Base-by-base conservation (phyloP, 2,329 filamentous ascomycete genomes). In the Tympanopsis confertula region DNA sequence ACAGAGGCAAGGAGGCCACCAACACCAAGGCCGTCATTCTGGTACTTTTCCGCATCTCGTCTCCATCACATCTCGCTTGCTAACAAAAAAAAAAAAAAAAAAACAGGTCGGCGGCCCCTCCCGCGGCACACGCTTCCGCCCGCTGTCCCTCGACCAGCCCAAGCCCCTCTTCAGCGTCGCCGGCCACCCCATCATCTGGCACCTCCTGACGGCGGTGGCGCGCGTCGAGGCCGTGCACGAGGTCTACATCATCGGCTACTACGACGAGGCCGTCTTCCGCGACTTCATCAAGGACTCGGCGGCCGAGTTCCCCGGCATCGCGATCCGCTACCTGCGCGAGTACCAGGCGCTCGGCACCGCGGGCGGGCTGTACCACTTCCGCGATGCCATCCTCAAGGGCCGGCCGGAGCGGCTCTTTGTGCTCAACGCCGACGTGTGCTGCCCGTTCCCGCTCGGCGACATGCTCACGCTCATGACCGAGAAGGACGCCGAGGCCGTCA, bases 111-210 rank as follows among this genome's bases (percentile, higher is more conserved):
- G 89, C 48, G 89, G 91, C 43, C 88, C 91, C 40, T 95, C 88
- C 41, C 78, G 91, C 71, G 91, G 91, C 58, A 98, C 91, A 44
- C 78, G 91, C 48, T 96, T 96, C 67, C 78, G 91, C 50, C 91
- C 91, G 51, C 73, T 98, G 48, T 94, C 87, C 39, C 82, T 96
- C 52, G 91, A 98, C 65, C 71, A 95, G 40, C 91, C 91, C 51
- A 96, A 96, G 86, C 91, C 91, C 46, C 84, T 98, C 50, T 96
- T 98, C 68, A 88, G 95, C 61, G 87, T 98, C 55, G 91, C 91
- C 49, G 91, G 91, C 51, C 91, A 96, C 64, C 86, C 89, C 50
- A 96, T 98, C 66, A 88, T 96, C 68, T 89, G 88, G 74, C 91
- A 98, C 71, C 94, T 87, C 70, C 76, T 98, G 58, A 84, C 82